A percentile compares a stretch with the other conserved stretches of the same genome.
These are phyloP conservation scores for Anthracocystis walkeri DNA, from an alignment of 1,284 basidiomycete species.

Conservation along the genomic window DNA sequence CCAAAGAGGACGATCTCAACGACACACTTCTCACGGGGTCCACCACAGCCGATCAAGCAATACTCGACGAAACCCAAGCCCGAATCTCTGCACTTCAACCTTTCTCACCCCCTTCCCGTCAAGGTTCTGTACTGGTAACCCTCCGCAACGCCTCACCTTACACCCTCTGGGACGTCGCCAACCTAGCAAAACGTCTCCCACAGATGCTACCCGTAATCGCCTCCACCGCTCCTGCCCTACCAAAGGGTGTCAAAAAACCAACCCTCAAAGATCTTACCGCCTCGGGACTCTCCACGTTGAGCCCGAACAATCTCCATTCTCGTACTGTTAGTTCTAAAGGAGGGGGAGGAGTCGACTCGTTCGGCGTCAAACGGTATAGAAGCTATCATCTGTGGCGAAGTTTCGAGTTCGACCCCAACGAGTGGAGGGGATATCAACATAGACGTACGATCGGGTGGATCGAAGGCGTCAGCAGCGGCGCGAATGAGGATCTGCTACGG, in stretches of 20 bases:
- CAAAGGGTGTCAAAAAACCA: constrained; percentile 52
- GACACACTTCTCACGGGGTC: constrained; percentile 4
- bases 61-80: constrained; percentile 31
- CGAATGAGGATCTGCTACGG: constrained; percentile 59
- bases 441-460: constrained; percentile 85
- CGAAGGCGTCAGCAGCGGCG: constrained; percentile 61
- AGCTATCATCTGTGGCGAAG: constrained; percentile 80
- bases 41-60: constrained; percentile 57
- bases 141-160: constrained; percentile 89
- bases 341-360: constrained; percentile 62
- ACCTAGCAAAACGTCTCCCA: constrained; percentile 45
- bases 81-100: constrained; percentile 72
- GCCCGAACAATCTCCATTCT: constrained; percentile 41
- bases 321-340: constrained; percentile 10
- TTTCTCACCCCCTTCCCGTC: constrained; percentile 67
- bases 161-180: constrained; percentile 79
- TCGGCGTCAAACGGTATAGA: constrained; percentile 74
- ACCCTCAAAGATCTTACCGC: constrained; percentile 37
- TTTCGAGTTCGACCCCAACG: constrained; percentile 80
- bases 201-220: constrained; percentile 75
- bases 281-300: constrained; percentile 30
- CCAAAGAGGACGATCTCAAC: constrained; percentile 10
- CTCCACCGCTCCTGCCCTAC: constrained; percentile 54
- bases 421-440: constrained; percentile 89
- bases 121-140: constrained; percentile 82